Base-by-base conservation (phyloP, 2,329 filamentous ascomycete genomes). In the Pyrenophora teres region DNA sequence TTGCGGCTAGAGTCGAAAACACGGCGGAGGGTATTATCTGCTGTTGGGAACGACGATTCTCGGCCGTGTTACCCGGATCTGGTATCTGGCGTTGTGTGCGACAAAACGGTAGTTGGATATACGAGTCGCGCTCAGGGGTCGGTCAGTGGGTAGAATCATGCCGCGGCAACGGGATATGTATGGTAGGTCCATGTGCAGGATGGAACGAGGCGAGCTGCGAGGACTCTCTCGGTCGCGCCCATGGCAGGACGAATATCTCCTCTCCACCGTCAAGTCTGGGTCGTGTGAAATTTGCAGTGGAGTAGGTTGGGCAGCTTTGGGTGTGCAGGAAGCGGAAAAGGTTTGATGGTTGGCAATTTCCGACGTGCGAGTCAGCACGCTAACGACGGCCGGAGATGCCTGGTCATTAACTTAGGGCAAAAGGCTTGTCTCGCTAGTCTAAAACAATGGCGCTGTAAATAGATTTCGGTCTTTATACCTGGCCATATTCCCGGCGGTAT, bases 401-500 rank as follows among this genome's bases (percentile, higher is more conserved):
- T 38, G 21, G 45, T 46, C 23, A 33, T 42, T 30, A 15, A 15
- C 15, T 15, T 15, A 13, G 12, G 39, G 27, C 30, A 40, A 43
- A 56, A 49, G 12, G 53, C 53, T 56, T 56, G 45, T 36, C 37
- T 39, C 16, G 15, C 27, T 31, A 37, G 27, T 23, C 21, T 40
- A 40, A 43, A 51, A 42, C 44, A 31, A 52, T 42, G 42, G 36
- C 35, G 15, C 41, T 51, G 40, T 43, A 43, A 45, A 51, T 50
- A 50, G 46, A 41, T 19, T 21, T 47, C 49, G 46, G 49, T 4
- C 31, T 31, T 50, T 50, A 31, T 40, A 42, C 31, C 39, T 31
- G 36, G 36, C 42, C 27, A 52, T 40, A 41, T 41, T 33, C 37
- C 55, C 52, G 52, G 50, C 15, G 19, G 32, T 15, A 46, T 38